Base-by-base conservation (phyloP, 2,329 filamentous ascomycete species). In the Xylaria sp. region DNA sequence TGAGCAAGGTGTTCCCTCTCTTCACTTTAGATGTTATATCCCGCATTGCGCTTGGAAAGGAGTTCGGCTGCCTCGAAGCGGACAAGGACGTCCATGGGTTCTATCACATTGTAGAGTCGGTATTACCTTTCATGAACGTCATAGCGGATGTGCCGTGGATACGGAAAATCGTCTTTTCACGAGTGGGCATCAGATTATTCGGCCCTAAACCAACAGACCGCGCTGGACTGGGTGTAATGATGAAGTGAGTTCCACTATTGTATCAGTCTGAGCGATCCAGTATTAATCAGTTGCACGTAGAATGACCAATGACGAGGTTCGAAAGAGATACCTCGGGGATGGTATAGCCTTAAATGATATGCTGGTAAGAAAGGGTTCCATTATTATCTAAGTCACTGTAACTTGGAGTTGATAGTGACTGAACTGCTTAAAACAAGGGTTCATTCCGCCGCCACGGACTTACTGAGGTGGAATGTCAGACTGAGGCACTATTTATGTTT, bases 391-490 rank as follows among this genome's bases (percentile, higher is more conserved):
- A 10, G 23, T 59, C 31, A 6, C 12, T 12, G 51, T n/a, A 15
- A 28, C 0, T 58, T 18, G 2, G 10, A 51, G 13, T 28, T 61
- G 23, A 15, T 37, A 9, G 25, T 44, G 7, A 34, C 63, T 67
- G 25, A 56, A 46, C 3, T 37, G 18, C n/a, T 48, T 25, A 34
- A 28, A 37, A 39, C 2, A 51, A 78, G 74, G 78, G 75, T 2
- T 78, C 78, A 0, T 81, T 79, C 61, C 75, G 78, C 34, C 74
- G 76, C 8, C 72, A 78, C 39, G 79, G 79, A 3, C 67, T 81
- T 15, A 73, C 74, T 0, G 73, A 76, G 48, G 18, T 57, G 1
- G 72, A 80, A 64, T 79, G 77, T 44, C 75, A 78, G 39, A 74
- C 73, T 0, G 80, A 81, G 66, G 70, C 69, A 0, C 65, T 78